Conservation (phyloP, 352 stramenopile genomes). For the Phytophthora aleatoria region DNA sequence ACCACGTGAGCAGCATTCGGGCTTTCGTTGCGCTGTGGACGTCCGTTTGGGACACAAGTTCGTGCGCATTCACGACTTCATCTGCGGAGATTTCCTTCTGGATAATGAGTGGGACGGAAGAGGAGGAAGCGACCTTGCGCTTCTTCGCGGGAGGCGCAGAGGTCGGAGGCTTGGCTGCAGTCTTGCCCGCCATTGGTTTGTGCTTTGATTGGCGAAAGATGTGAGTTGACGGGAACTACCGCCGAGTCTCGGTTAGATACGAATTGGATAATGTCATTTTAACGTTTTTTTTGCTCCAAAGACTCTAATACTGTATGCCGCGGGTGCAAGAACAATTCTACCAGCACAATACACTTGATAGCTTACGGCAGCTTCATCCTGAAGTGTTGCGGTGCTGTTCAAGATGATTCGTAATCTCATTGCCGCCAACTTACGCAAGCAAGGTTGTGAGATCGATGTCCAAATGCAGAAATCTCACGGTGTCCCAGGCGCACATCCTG, state of each 20-base stretch:
- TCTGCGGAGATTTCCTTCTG: conserved; percentile 44
- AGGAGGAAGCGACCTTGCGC: conserved; percentile 43
- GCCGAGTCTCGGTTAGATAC: not conserved
- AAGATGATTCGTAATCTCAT: conserved; percentile 13
- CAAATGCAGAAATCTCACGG: not conserved
- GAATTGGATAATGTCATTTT: not conserved
- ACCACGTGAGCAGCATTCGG: conserved; percentile 83
- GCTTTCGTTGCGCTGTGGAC: conserved; percentile 74
- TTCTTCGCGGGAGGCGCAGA: conserved; percentile 51
- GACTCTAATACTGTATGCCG: too few species aligned
- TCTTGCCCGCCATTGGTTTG: conserved; percentile 51
- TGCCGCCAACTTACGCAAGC: not conserved
- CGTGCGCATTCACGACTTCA: conserved; percentile 62
- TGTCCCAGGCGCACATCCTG: conserved; percentile 17
- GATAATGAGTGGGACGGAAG: conserved; percentile 50
- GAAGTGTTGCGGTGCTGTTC: too few species aligned
- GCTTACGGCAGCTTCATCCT: too few species aligned
- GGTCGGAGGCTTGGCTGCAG: conserved; percentile 15
- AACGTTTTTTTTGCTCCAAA: too few species aligned
- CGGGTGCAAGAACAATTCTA: too few species aligned
- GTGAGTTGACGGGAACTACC: too few species aligned
- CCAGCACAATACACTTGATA: too few species aligned
- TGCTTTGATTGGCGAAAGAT: not conserved
- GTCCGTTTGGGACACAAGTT: conserved; percentile 58
- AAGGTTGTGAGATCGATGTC: conserved; percentile 8